Conservation (phyloP, 768 basidiomycete genomes). For the Hypholoma fasciculare region DNA sequence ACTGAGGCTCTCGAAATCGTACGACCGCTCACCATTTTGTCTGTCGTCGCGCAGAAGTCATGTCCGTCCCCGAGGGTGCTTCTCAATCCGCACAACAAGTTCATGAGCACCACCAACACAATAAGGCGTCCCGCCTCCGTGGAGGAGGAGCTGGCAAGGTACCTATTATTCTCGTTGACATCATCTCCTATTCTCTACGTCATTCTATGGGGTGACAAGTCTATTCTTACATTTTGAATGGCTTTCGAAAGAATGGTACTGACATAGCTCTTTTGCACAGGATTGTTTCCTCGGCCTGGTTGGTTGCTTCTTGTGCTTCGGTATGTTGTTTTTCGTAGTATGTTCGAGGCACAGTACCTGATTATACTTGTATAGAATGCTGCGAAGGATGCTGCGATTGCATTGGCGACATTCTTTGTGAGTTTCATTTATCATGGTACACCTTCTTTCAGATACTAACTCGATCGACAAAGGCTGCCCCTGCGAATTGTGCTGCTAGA, state of each 20-base stretch:
- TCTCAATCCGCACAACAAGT: slow-evolving; percentile 23
- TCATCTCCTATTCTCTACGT: slow-evolving; percentile 1
- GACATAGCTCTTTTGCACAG: slow-evolving; percentile 30
- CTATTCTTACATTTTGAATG: slow-evolving; percentile 3
- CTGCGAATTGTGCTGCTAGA: slow-evolving; percentile 75
- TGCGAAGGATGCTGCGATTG: slow-evolving; percentile 80
- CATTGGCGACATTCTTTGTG: slow-evolving; percentile 69
- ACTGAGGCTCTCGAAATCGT: neutral
- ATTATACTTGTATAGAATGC: slow-evolving; percentile 46
- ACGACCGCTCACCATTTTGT: neutral
- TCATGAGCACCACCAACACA: slow-evolving; percentile 42
- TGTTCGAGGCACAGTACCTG: neutral
- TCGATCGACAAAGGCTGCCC: slow-evolving; percentile 59
- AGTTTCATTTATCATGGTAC: slow-evolving; percentile 22
- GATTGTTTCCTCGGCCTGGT: slow-evolving; percentile 65
- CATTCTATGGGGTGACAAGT: neutral
- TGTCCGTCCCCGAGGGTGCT: slow-evolving; percentile 37
- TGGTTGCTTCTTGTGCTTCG: slow-evolving; percentile 74
- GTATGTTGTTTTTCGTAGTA: slow-evolving; percentile 35
- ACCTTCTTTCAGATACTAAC: neutral
- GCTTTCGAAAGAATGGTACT: slow-evolving; percentile 1
- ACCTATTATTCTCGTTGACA: slow-evolving; percentile 6
- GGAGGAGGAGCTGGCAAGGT: slow-evolving; percentile 75
- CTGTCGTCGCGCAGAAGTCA: slow-evolving; percentile 35
- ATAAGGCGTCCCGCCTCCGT: slow-evolving; percentile 59